Evolutionary conservation across 177 flowering plant genomes (phyloP).

Genomic region (Vitis hybrid): DNA sequence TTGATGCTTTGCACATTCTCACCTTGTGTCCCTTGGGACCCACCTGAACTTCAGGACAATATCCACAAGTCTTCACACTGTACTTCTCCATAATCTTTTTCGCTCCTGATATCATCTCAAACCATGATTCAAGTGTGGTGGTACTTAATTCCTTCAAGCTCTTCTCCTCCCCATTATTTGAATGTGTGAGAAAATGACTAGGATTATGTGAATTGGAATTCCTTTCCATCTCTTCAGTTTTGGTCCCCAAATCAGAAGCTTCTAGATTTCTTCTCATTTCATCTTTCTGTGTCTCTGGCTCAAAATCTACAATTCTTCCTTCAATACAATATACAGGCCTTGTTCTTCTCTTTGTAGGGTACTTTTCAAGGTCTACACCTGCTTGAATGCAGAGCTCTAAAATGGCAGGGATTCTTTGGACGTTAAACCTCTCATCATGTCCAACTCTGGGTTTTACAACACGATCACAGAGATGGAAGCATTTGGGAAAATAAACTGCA

Average conservation of each 20-base stretch:
- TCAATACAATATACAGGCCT: slow-evolving; percentile 76
- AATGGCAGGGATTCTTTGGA: slow-evolving; percentile 64
- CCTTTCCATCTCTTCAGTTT: slow-evolving; percentile 1
- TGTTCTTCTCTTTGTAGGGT: slow-evolving; percentile 72
- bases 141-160: slow-evolving; percentile 36
- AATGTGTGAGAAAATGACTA: not conserved
- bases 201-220: not conserved
- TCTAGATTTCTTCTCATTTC: slow-evolving; percentile 4
- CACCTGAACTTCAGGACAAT: slow-evolving; percentile 88
- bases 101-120: slow-evolving; percentile 61
- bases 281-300: slow-evolving; percentile 30
- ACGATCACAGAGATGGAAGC: slow-evolving; percentile 81
- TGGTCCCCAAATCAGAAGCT: slow-evolving; percentile 8
- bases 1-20: slow-evolving; percentile 68
- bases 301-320: slow-evolving; percentile 84
- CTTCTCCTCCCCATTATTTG: slow-evolving; percentile 13
- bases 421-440: slow-evolving; percentile 58
- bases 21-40: slow-evolving; percentile 93
- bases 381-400: slow-evolving; percentile 93
- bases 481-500: slow-evolving; percentile 58
- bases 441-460: slow-evolving; percentile 72
- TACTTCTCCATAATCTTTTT: slow-evolving; percentile 71
- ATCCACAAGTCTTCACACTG: slow-evolving; percentile 74
- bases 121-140: slow-evolving; percentile 58
- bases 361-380: slow-evolving; percentile 65